phyloP scores from a whole-genome alignment of 257 asterid genomes.

The Solanum infundibuliforme region DNA sequence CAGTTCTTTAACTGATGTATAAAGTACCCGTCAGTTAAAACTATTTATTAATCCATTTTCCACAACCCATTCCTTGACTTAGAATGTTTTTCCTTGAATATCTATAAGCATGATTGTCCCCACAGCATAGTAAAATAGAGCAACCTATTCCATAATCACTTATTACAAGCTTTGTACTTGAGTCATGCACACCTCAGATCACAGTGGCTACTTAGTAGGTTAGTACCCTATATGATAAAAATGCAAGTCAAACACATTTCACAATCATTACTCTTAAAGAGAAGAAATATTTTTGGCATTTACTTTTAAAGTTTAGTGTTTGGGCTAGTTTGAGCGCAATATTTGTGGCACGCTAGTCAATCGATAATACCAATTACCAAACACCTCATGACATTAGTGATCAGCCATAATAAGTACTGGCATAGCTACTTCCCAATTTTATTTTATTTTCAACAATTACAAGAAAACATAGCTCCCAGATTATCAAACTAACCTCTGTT shows the following conservation, averaged over 20 bases:
- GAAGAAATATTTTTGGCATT: not conserved
- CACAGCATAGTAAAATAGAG: not conserved
- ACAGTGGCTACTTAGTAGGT: not conserved
- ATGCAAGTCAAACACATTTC: not conserved
- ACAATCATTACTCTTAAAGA: not conserved
- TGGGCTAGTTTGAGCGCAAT: not conserved
- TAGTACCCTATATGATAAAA: not conserved
- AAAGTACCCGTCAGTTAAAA: not conserved
- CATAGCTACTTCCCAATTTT: not conserved
- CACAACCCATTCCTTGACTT: not conserved
- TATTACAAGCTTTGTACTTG: not conserved
- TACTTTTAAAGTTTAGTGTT: not conserved
- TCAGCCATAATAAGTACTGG: not conserved
- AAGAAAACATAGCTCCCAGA: not conserved
- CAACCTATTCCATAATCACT: not conserved
- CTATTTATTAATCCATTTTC: not conserved
- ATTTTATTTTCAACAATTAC: not conserved
- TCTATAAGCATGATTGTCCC: not conserved
- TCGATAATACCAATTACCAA: not conserved
- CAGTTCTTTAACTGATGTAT: not conserved
- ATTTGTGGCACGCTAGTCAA: not conserved
- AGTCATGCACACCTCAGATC: not conserved
- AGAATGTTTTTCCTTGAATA: not conserved
- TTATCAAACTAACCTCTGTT: conserved; percentile 56
- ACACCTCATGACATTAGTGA: not conserved